Conservation (phyloP, 805 yeast genomes). For the Hemisphaericaspora nanyangensis region DNA sequence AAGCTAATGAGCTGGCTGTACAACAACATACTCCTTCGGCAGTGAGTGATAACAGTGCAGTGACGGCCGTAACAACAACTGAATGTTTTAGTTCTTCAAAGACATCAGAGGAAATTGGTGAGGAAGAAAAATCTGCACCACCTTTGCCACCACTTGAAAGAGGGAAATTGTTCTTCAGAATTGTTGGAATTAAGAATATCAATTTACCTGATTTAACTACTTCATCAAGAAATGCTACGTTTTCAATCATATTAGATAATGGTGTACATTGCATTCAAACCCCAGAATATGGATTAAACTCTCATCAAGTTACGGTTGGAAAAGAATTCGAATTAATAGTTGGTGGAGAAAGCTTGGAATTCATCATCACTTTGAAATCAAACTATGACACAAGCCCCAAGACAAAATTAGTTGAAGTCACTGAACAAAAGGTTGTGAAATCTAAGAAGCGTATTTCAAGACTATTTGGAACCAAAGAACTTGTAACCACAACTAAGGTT, state of each 20-base stretch:
- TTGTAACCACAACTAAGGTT: slow-evolving; percentile 46
- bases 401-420: slow-evolving; percentile 54
- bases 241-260: slow-evolving; percentile 64
- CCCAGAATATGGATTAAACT: slow-evolving; percentile 40
- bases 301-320: slow-evolving; percentile 38
- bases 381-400: slow-evolving; percentile 49
- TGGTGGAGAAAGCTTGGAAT: slow-evolving; percentile 54
- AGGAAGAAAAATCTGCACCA: background rate
- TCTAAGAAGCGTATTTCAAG: slow-evolving; percentile 44
- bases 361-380: slow-evolving; percentile 72
- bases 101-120: background rate
- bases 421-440: slow-evolving; percentile 50
- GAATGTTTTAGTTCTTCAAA: too few species aligned
- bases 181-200: slow-evolving; percentile 44
- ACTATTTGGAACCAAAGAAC: slow-evolving; percentile 45
- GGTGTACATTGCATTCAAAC: slow-evolving; percentile 79
- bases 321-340: slow-evolving; percentile 81
- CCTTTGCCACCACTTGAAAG: slow-evolving; percentile 26
- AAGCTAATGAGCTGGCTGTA: slow-evolving; percentile 1
- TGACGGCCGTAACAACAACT: background rate
- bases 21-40: background rate
- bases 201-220: slow-evolving; percentile 43
- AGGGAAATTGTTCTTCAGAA: slow-evolving; percentile 53
- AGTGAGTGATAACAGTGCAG: background rate
- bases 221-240: slow-evolving; percentile 39